These are phyloP conservation scores for Ricinus communis DNA, from an alignment of 345 rosid species.

Conservation along the genomic window DNA sequence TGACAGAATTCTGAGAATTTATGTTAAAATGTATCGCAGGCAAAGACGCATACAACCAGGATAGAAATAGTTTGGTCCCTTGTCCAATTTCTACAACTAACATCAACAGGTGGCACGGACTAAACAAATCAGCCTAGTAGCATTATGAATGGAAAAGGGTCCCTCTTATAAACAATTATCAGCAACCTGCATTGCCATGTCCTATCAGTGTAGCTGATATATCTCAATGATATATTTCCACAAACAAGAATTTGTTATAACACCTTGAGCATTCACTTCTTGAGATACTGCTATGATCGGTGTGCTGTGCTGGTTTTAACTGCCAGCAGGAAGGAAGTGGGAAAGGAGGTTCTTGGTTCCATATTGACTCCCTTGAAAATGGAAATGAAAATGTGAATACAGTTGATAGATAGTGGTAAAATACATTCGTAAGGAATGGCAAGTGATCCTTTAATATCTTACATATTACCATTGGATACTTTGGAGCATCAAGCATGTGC, in stretches of 20 bases:
- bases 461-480: too few species aligned
- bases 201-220: conserved; percentile 18
- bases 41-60: conserved; percentile 59
- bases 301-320: conserved; percentile 3
- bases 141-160: conserved; percentile 21
- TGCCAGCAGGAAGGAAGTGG: conserved; percentile 1
- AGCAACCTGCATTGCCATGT: conserved; percentile 32
- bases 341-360: background rate
- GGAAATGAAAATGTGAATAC: conserved; percentile 19
- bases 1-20: conserved; percentile 4
- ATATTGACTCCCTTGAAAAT: background rate
- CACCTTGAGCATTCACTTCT: conserved; percentile 19
- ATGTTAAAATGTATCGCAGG: conserved; percentile 41
- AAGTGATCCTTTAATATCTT: background rate
- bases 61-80: conserved; percentile 78
- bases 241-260: background rate
- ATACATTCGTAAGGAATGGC: conserved; percentile 13
- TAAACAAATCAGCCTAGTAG: conserved; percentile 29
- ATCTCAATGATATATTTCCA: conserved; percentile 8
- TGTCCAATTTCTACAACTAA: conserved; percentile 59
- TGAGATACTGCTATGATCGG: conserved; percentile 21
- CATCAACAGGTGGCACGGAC: conserved; percentile 31
- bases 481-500: too few species aligned
- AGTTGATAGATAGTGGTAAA: conserved; percentile 11
- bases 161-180: conserved; percentile 33